Evolutionary conservation across 495 filamentous ascomycete genomes (phyloP), one percentile per base, ranked within the genome.

Genomic region (Aspergillus hancockii): DNA sequence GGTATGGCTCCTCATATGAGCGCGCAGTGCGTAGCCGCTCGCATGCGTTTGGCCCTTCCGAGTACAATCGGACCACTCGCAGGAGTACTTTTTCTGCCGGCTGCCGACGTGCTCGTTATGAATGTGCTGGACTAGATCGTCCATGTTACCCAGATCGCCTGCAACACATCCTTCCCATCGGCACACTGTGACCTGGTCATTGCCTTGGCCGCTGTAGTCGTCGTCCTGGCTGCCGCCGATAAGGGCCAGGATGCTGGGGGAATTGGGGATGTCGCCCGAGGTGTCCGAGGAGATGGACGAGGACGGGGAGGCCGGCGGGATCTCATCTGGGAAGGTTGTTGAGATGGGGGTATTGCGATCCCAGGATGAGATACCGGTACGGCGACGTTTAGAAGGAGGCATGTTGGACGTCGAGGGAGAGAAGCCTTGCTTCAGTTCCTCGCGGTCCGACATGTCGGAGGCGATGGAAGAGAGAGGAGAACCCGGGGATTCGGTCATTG

Each of bases 1-100:
- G 1, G 94, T 98, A 75, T 98, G 94, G 68, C 91, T 96, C 69
- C 94, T 76, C 92, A 98, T 97, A 74, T 98, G 94, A 23, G 95
- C 94, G 68, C 92, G 89, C 60, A 98, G 77, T 14, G 94, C 94
- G 75, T 98, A 98, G 12, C 90, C 95, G 65, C 91, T 96, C 6
- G 93, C 93, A 75, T 98, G 94, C 16, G 90, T 85, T 75, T 90
- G 83, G 51, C 92, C 91, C 77, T 96, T 96, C 50, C 92, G 78
- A 55, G 76, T 79, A 69, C 94, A 98, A 57, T 93, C 93, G 23
- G 80, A 83, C 94, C 94, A 98, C 72, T 98, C 92, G 74, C 94
- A 98, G 10, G 89, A 88, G 72, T 97, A 98, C 71, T 88, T 90
- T 76, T 88, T 89, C 80, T 86, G 83, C 51, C 90, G 83, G 66